These are phyloP conservation scores for Letharia lupina DNA, from an alignment of 495 filamentous ascomycete genomes.

Conservation along the genomic window DNA sequence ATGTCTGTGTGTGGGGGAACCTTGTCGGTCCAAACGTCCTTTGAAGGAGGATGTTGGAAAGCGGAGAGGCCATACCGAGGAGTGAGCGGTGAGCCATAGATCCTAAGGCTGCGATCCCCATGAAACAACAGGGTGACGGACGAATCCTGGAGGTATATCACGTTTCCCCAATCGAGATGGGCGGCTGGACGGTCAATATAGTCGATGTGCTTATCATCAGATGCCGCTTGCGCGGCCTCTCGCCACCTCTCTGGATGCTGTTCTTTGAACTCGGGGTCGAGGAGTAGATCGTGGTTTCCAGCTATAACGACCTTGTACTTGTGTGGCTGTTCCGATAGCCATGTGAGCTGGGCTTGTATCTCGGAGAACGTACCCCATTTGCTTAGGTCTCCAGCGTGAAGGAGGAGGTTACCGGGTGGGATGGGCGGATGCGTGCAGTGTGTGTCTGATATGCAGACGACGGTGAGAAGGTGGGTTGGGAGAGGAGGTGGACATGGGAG, in stretches of 20 bases:
- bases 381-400: constrained; percentile 80
- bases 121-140: constrained; percentile 42
- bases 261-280: constrained; percentile 42
- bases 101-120: constrained; percentile 42
- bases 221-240: background rate
- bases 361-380: constrained; percentile 60
- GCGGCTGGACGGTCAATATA: background rate
- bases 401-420: constrained; percentile 71
- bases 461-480: constrained; percentile 19
- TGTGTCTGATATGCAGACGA: constrained; percentile 87
- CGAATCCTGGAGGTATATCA: constrained; percentile 56
- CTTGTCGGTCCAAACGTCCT: constrained; percentile 50
- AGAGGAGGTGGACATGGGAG: background rate
- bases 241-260: constrained; percentile 8
- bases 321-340: constrained; percentile 67
- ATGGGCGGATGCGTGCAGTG: constrained; percentile 60
- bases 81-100: constrained; percentile 24
- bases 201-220: background rate
- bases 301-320: constrained; percentile 69
- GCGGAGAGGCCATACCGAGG: background rate
- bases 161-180: constrained; percentile 42
- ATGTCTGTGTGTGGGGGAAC: constrained; percentile 71
- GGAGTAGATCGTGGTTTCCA: constrained; percentile 81
- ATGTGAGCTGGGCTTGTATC: constrained; percentile 69
- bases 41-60: background rate